Base-by-base conservation (phyloP, 441 rosid species). In the Pelargonium cotyledonis region DNA sequence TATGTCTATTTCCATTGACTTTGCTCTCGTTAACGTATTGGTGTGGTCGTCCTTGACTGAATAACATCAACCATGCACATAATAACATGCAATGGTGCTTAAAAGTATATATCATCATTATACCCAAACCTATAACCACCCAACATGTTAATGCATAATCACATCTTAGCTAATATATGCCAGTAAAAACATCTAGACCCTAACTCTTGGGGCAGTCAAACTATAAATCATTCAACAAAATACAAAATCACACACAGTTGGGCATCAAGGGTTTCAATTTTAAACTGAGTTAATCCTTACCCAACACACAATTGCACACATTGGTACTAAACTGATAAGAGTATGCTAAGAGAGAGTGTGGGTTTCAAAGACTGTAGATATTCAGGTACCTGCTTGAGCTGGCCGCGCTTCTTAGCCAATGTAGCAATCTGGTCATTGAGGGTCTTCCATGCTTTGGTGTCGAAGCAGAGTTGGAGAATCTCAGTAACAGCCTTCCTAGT, bases 331-430 rank as follows among this genome's bases (percentile, higher is more conserved):
- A 53, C 60, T 15, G 9, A 53, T 19, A n/a, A 15, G 60, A 9
- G 60, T n/a, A 53, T n/a, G 60, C 60, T 53, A 4, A 21, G 6
- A 61, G 21, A 11, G 21, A 8, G 21, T 14, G 21, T 11, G 35
- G 65, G 65, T 15, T 53, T 53, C 6, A 15, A 53, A 53, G 0
- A 15, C 15, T 3, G 4, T 3, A 26, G 0, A 23, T 8, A 21
- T 21, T 21, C n/a, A 21, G 44, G 61, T 53, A 94, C 99, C 96
- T 94, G 97, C 74, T 95, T 95, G 38, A 91, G 96, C 78, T 91
- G 97, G 21, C 97, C 97, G 16, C 99, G 95, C 70, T 90, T 91
- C 78, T 94, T 94, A 4, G 97, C 90, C 26, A 95, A 72, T 67
- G 87, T 79, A 35, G 86, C 16, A 80, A 94, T 89, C 85, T 91